Evolutionary conservation across 2,329 filamentous ascomycete species (phyloP), one percentile per base, ranked within the genome.

Genomic region (Paramyrothecium roridum): DNA sequence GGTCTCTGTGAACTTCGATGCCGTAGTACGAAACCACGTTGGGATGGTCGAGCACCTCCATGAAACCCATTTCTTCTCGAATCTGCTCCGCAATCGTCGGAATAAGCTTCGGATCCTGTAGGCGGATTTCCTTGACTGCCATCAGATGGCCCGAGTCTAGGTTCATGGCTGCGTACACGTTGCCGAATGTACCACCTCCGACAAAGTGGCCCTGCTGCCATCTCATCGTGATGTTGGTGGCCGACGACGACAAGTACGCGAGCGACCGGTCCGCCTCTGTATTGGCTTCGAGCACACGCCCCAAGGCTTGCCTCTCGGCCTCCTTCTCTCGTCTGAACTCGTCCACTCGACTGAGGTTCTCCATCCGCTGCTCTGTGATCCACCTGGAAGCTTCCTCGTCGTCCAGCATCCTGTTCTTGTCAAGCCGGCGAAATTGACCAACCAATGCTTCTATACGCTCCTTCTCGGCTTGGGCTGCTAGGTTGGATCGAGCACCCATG

Each of bases 181-280:
- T 96, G 59, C 95, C 95, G 73, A 99, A 99, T 0, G 93, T 97
- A 62, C 95, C 95, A 52, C 95, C 93, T 52, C 95, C 95, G 47
- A 99, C 91, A 68, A 96, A 99, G 65, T 96, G 91, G n/a, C 95
- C 95, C 78, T 97, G 95, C 71, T 98, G 95, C 95, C 95, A 99
- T 60, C 95, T 88, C 75, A 98, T 85, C 48, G 91, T 96, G 56
- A 98, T 90, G 68, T 98, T 98, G 21, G 92, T 96, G 16, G 93
- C 91, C 45, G 91, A 96, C 0, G 93, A 95, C 2, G 93, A 97
- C 19, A 99, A 84, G 67, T 93, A 96, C 1, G 93, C 96, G 45
- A 99, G 82, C 26, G 93, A 97, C 53, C 93, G 89, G 72, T 99
- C 95, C 13, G 96, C 93, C 74, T 98, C 95, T 70, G 96, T 98